A percentile compares a stretch with the other conserved stretches of the same genome.
Evolutionary conservation across 768 basidiomycete genomes (phyloP).

Genomic region (Coprinellus aureogranulatus): DNA sequence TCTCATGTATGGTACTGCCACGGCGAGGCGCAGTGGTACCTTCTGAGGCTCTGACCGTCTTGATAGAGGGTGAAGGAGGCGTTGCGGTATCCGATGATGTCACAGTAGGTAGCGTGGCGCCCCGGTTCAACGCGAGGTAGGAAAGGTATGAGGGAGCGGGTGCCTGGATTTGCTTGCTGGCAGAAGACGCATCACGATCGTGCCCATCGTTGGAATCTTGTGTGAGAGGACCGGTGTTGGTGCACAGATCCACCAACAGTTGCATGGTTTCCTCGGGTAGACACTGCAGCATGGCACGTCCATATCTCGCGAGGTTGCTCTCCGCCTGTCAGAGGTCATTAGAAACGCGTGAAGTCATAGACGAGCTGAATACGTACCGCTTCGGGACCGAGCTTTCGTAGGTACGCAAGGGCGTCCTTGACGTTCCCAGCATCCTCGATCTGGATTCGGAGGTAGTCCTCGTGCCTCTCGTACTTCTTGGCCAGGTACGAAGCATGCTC

Average conservation of each 20-base stretch:
- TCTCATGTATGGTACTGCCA: conserved; percentile 35
- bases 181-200: conserved; percentile 30
- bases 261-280: conserved; percentile 88
- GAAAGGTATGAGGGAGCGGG: conserved; percentile 68
- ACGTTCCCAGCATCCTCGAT: conserved; percentile 89
- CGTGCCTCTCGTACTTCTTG: conserved; percentile 85
- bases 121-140: conserved; percentile 72
- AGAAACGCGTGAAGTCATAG: background rate
- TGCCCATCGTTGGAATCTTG: conserved; percentile 28
- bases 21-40: conserved; percentile 23
- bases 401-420: conserved; percentile 75
- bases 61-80: conserved; percentile 46
- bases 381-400: conserved; percentile 74
- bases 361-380: conserved; percentile 51
- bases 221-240: conserved; percentile 53
- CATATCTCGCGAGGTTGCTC: conserved; percentile 83
- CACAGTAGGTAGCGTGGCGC: conserved; percentile 39
- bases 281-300: conserved; percentile 76
- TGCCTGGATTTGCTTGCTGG: conserved; percentile 20
- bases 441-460: conserved; percentile 90
- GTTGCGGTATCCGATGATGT: conserved; percentile 32
- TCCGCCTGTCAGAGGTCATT: conserved; percentile 62
- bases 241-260: conserved; percentile 89
- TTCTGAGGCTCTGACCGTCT: conserved; percentile 41
- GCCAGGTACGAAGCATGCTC: conserved; percentile 94